Evolutionary conservation across 805 yeast genomes (phyloP).

Genomic region (Candida sphagnicola): DNA sequence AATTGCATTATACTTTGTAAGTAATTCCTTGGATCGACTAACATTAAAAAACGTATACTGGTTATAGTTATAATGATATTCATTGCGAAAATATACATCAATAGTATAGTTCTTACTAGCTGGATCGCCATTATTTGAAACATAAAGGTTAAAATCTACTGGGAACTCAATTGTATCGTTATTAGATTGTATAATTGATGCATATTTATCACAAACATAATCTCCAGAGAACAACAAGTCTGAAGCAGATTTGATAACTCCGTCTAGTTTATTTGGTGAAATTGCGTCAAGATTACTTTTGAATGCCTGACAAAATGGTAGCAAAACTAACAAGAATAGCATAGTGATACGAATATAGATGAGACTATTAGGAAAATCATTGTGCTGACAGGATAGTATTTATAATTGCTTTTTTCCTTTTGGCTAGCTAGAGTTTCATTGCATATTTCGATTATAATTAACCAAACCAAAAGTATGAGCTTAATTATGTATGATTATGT

Average conservation of each 20-base stretch:
- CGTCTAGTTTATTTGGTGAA: not conserved
- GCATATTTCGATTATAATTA: too few species aligned
- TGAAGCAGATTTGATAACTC: constrained; percentile 8
- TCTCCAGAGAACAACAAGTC: constrained; percentile 11
- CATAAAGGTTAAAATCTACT: constrained; percentile 13
- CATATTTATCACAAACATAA: constrained; percentile 15
- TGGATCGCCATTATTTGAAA: constrained; percentile 6
- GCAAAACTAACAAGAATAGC: not conserved
- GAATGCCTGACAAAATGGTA: not conserved
- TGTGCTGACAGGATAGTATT: too few species aligned
- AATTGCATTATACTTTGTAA: constrained; percentile 10
- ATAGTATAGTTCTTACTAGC: constrained; percentile 13
- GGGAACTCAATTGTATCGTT: constrained; percentile 14
- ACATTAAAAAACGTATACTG: constrained; percentile 9
- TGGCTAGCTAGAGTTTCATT: too few species aligned
- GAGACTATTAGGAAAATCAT: too few species aligned
- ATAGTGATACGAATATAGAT: too few species aligned
- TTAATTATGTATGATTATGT: too few species aligned
- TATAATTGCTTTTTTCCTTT: too few species aligned
- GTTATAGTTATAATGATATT: constrained; percentile 5
- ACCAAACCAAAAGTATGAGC: too few species aligned
- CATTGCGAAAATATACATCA: constrained; percentile 14
- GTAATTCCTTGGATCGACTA: constrained; percentile 6
- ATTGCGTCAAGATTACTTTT: not conserved
- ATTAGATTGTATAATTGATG: constrained; percentile 10